Evolutionary conservation across 495 filamentous ascomycete species (phyloP).

Genomic region (Penicillium parvum): DNA sequence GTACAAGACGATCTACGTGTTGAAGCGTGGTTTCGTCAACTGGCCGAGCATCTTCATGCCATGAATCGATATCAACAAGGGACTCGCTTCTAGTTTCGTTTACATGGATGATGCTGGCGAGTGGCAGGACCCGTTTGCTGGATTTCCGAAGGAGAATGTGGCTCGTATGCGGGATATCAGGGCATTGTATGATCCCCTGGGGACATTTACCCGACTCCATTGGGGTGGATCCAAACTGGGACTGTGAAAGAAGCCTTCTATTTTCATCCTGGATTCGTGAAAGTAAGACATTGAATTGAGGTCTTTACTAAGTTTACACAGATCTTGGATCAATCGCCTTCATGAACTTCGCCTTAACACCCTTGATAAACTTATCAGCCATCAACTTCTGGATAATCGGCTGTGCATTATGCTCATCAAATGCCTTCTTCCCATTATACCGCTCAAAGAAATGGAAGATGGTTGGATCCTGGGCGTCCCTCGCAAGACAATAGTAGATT

Average conservation of each 20-base stretch:
- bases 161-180: conserved; percentile 28
- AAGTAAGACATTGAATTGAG: too few species aligned
- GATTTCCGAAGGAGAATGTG: conserved; percentile 35
- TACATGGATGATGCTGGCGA: conserved; percentile 40
- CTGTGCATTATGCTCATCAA: conserved; percentile 28
- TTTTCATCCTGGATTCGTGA: too few species aligned
- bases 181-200: conserved; percentile 31
- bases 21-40: conserved; percentile 24
- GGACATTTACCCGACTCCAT: conserved; percentile 19
- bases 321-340: conserved; percentile 2
- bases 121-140: conserved; percentile 37
- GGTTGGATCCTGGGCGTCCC: conserved; percentile 22
- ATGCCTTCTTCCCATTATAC: conserved; percentile 23
- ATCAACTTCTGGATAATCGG: conserved; percentile 31
- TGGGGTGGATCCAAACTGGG: conserved; percentile 30
- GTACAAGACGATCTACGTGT: conserved; percentile 29
- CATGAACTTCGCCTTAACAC: conserved; percentile 26
- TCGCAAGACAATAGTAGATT: conserved; percentile 29
- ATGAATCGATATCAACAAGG: conserved; percentile 14
- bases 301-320: neutral
- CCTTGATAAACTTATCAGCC: conserved; percentile 21
- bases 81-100: conserved; percentile 21
- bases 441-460: conserved; percentile 38
- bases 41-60: conserved; percentile 18
- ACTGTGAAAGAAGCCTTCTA: too few species aligned